These are phyloP conservation scores for Sherardia arvensis DNA, from an alignment of 257 asterid species.

Conservation along the genomic window DNA sequence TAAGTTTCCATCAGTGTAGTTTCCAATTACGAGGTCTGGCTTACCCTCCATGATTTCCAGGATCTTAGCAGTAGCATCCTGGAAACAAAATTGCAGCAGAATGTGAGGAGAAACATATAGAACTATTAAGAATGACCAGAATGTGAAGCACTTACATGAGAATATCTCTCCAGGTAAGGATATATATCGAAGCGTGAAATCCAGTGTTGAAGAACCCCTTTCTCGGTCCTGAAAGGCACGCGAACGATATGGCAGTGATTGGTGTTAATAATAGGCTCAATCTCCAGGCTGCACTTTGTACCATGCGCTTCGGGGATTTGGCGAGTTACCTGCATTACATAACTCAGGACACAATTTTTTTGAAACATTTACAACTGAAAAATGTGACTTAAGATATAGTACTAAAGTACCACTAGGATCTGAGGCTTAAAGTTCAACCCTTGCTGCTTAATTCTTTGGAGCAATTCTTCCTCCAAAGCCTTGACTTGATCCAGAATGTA, in stretches of 20 bases:
- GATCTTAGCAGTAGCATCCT: constrained; percentile 69
- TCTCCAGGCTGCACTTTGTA: constrained; percentile 61
- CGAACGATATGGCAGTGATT: constrained; percentile 58
- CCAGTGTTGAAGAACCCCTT: constrained; percentile 69
- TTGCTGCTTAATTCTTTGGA: constrained; percentile 57
- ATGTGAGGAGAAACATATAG: neutral
- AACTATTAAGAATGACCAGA: neutral
- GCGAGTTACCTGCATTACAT: constrained; percentile 48
- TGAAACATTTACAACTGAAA: no score
- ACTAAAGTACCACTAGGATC: constrained; percentile 57
- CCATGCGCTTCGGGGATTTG: constrained; percentile 76
- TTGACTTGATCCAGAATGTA: constrained; percentile 83
- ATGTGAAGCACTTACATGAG: constrained; percentile 31
- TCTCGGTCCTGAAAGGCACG: constrained; percentile 59
- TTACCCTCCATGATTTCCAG: constrained; percentile 66
- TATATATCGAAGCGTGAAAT: constrained; percentile 71
- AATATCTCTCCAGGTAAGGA: constrained; percentile 63
- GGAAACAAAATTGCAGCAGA: neutral
- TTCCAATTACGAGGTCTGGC: constrained; percentile 79
- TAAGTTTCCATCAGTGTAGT: constrained; percentile 81
- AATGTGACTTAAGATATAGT: neutral
- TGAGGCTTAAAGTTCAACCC: constrained; percentile 63
- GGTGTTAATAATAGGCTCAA: constrained; percentile 61
- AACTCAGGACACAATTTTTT: constrained; percentile 11
- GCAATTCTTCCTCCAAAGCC: constrained; percentile 70